Percentiles rank a stretch among this genome's conserved stretches.
These are phyloP conservation scores for Nepenthes gracilis DNA, from an alignment of 148 eudicot species.

Conservation along the genomic window DNA sequence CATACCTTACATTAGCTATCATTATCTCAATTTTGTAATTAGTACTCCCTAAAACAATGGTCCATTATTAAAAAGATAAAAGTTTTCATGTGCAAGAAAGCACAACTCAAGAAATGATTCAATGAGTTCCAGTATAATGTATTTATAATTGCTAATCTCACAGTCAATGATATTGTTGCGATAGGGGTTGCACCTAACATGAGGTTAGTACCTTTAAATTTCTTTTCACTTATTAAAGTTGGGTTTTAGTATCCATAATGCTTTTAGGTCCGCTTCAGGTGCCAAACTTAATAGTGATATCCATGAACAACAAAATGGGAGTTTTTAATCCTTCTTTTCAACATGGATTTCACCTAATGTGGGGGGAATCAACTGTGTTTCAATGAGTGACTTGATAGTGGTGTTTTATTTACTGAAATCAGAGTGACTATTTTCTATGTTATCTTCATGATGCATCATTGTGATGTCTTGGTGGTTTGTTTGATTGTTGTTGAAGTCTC, in stretches of 20 bases:
- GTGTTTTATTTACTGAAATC: no score
- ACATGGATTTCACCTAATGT: not conserved
- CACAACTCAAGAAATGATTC: conserved; percentile 4
- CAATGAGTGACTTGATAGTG: no score
- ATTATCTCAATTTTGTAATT: conserved; percentile 54
- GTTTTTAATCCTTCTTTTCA: no score
- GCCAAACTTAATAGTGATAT: no score
- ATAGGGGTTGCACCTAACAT: conserved; percentile 80
- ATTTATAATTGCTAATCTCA: conserved; percentile 64
- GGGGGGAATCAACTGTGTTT: no score
- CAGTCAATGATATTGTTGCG: conserved; percentile 92
- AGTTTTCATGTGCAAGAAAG: conserved; percentile 12
- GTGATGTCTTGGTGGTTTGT: no score
- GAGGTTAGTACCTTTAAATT: conserved; percentile 32
- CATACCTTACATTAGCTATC: conserved; percentile 16
- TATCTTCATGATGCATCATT: no score
- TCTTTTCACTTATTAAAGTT: not conserved
- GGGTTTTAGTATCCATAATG: not conserved
- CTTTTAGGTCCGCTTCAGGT: no score
- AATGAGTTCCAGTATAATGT: conserved; percentile 16
- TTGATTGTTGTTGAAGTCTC: no score
- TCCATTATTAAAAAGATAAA: conserved; percentile 11
- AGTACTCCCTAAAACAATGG: conserved; percentile 22
- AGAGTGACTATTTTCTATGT: no score
- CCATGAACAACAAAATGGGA: not conserved